Base-by-base conservation (phyloP, 805 yeast species). In the Saccharomycopsis selenospora region DNA sequence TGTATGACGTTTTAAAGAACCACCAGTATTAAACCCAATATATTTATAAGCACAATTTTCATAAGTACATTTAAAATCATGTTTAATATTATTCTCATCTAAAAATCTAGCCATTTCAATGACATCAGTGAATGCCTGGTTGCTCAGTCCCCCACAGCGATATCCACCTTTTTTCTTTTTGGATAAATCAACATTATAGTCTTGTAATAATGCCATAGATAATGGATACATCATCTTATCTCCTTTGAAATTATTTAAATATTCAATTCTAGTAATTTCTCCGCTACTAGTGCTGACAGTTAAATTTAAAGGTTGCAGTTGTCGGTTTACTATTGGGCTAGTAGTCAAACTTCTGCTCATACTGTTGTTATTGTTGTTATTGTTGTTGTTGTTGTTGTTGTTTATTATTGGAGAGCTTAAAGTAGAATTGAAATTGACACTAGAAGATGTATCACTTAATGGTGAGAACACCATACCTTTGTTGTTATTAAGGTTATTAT, bases 91-190 rank as follows among this genome's bases (percentile, higher is more conserved):
- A 4, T 45, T 13, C 26, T 52, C 53, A 26, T 52, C 55, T n/a
- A 52, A 29, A 22, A 49, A 52, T 42, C 43, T 52, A 3, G 53
- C 51, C 14, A 52, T 36, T 20, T 49, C 50, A 11, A 52, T 17
- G n/a, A 49, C 42, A 3, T 36, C 46, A 10, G 48, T 33, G 28
- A 49, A 52, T 4, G 48, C 49, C 13, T 47, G 46, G 23, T 42
- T 52, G 8, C 40, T 49, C 4, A 51, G n/a, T 27, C 51, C 55
- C 8, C 46, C 33, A 25, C 55, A 52, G 13, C 55, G 49, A 28
- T 43, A 52, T 10, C 53, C 49, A 1, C 55, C 55, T 27, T 52
- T 52, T 33, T 52, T 52, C 42, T 52, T 52, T 36, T 49, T 49
- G 30, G 40, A n/a, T 27, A 38, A 33, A 29, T 52, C 50, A 13